Conservation (phyloP, 331 rosid species). For the Cydonia oblonga region DNA sequence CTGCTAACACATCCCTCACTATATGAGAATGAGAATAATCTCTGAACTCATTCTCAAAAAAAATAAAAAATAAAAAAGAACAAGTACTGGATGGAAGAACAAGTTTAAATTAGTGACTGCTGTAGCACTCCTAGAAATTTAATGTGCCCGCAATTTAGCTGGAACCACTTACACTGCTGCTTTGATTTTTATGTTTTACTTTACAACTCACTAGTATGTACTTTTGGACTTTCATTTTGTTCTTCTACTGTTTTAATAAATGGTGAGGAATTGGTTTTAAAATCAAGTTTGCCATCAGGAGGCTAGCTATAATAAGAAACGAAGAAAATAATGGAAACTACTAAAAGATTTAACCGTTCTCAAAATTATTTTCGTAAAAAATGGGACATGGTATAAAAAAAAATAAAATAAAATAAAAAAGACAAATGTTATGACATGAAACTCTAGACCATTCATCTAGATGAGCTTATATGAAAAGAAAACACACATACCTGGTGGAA, state of each 20-base stretch:
- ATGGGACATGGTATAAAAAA: too few species aligned
- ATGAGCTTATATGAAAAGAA: background rate
- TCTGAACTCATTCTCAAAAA: too few species aligned
- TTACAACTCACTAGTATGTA: background rate
- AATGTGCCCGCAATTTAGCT: background rate
- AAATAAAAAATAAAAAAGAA: too few species aligned
- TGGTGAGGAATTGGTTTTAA: background rate
- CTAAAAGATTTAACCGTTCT: background rate
- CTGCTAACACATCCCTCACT: too few species aligned
- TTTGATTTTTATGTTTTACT: background rate
- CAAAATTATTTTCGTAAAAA: too few species aligned
- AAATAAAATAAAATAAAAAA: too few species aligned
- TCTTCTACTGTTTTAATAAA: background rate
- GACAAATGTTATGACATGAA: too few species aligned
- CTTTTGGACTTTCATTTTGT: background rate
- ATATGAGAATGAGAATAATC: too few species aligned
- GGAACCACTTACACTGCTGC: too few species aligned
- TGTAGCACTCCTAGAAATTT: background rate
- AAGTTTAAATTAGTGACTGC: background rate
- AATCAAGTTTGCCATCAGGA: background rate
- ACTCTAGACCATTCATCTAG: slow-evolving; percentile 4
- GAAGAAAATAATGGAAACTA: background rate
- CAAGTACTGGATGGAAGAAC: background rate
- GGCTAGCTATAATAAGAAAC: background rate
- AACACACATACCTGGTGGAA: slow-evolving; percentile 82